Percentiles rank a stretch among this genome's conserved stretches.
Conservation (phyloP, 2,329 filamentous ascomycete species). For the Colletotrichum incanum region DNA sequence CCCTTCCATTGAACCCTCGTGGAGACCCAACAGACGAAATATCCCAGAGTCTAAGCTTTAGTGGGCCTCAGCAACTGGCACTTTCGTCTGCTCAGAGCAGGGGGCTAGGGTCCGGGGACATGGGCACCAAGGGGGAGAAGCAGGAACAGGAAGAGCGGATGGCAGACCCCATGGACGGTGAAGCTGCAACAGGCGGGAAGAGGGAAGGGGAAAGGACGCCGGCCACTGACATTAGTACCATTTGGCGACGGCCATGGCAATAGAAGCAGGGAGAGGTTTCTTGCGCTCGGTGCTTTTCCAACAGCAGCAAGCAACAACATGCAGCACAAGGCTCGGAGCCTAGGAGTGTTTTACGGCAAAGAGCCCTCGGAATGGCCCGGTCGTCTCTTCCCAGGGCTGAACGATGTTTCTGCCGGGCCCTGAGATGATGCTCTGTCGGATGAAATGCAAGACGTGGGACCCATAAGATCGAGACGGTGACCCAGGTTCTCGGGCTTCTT, state of each 20-base stretch:
- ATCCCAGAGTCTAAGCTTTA: slow-evolving; percentile 31
- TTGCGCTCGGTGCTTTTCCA: neutral
- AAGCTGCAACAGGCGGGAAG: too few species aligned
- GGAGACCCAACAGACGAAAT: slow-evolving; percentile 23
- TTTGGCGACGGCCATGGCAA: neutral
- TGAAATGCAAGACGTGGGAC: slow-evolving; percentile 7
- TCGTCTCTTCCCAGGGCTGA: slow-evolving; percentile 1
- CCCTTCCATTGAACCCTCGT: slow-evolving; percentile 28
- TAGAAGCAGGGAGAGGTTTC: neutral
- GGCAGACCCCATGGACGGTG: neutral
- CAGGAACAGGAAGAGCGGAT: neutral
- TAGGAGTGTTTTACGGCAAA: neutral
- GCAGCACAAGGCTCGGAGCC: neutral
- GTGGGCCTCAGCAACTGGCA: slow-evolving; percentile 23
- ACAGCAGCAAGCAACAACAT: neutral
- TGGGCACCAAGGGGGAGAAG: neutral
- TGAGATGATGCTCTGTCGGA: slow-evolving; percentile 19
- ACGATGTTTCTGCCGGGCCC: slow-evolving; percentile 8
- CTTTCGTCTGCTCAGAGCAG: neutral
- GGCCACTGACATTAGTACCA: neutral
- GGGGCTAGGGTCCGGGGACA: neutral
- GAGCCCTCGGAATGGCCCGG: neutral
- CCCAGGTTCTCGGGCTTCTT: slow-evolving; percentile 16
- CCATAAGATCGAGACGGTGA: slow-evolving; percentile 8
- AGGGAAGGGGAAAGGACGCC: neutral